These are phyloP conservation scores for Diaporthe ilicicola DNA, from an alignment of 2,329 filamentous ascomycete genomes.

Conservation along the genomic window DNA sequence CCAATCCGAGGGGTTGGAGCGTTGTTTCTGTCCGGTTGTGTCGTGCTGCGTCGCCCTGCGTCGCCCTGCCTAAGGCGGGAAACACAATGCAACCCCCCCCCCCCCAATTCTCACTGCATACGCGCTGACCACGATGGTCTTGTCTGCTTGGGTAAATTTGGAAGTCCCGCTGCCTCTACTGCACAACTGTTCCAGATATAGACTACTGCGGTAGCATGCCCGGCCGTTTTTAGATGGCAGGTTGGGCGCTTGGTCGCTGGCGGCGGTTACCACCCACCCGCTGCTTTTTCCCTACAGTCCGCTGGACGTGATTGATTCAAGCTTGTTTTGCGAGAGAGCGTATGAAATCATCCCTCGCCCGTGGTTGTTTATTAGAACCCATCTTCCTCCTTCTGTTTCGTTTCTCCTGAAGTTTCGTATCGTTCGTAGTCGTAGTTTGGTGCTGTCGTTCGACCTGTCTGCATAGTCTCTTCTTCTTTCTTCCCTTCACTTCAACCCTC, in stretches of 20 bases:
- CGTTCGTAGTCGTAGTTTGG: not conserved
- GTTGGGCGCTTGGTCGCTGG: not conserved
- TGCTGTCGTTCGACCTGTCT: conserved; percentile 2
- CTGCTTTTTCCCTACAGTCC: conserved; percentile 19
- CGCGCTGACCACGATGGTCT: conserved; percentile 9
- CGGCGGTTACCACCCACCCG: not conserved
- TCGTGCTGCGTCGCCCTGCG: no score
- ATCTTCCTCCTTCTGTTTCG: conserved; percentile 17
- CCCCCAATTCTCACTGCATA: conserved; percentile 12
- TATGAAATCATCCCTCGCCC: not conserved
- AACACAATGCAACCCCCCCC: conserved; percentile 5
- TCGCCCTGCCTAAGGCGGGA: not conserved
- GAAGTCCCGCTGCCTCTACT: conserved; percentile 3
- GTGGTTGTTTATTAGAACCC: conserved; percentile 1
- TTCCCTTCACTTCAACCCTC: not conserved
- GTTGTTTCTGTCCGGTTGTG: not conserved
- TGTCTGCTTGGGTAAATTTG: conserved; percentile 5
- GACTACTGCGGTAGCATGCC: not conserved
- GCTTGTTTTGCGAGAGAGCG: not conserved
- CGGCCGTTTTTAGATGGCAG: not conserved
- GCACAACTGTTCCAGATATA: not conserved
- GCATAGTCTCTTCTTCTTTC: not conserved
- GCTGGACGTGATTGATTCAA: not conserved
- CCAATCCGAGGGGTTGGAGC: not conserved
- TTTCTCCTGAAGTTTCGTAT: conserved; percentile 10